Evolutionary conservation across 345 rosid genomes (phyloP), one percentile per base, ranked within the genome.

Genomic region (Cardamine chenopodiifolia): DNA sequence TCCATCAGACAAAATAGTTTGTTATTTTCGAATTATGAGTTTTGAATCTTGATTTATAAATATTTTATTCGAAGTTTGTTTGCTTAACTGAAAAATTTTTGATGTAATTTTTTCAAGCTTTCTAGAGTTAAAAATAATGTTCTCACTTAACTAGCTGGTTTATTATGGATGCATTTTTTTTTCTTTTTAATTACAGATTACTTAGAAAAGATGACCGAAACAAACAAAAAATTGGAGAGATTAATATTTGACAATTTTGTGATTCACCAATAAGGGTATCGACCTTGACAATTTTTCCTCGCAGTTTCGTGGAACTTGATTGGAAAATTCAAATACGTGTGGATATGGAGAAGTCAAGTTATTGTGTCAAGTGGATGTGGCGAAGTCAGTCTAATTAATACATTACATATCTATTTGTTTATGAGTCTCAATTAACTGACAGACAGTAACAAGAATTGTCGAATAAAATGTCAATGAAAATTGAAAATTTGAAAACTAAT

Each of bases 261-360:
- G 7, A 28, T 5, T 12, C 4, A 6, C 42, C 69, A 64, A 28
- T 9, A 14, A 17, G 9, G 34, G 9, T 8, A 42, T 18, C 13
- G 37, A 62, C 10, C 11, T 45, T 29, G 55, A 37, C 39, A 50
- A 14, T 17, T 9, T 58, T 58, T 31, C 66, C 2, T 31, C 1
- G 34, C 1, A 13, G 65, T 70, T 70, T 70, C 74, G 9, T 57
- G 56, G 66, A 45, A 58, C 8, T 31, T 44, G 6, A 10, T 29
- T 31, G 45, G 34, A 70, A 60, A 13, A 19, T 57, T 39, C 62
- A 57, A 57, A 29, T 56, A 13, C 31, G 44, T 40, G 54, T 28
- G 28, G 7, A 18, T 13, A 18, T 69, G 26, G 20, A 69, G 50
- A 55, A 20, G 40, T 34, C 75, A 49, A 61, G 14, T 20, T 20